phyloP scores from a whole-genome alignment of 164 flowering plant species.

The Dillenia suffruticosa region DNA sequence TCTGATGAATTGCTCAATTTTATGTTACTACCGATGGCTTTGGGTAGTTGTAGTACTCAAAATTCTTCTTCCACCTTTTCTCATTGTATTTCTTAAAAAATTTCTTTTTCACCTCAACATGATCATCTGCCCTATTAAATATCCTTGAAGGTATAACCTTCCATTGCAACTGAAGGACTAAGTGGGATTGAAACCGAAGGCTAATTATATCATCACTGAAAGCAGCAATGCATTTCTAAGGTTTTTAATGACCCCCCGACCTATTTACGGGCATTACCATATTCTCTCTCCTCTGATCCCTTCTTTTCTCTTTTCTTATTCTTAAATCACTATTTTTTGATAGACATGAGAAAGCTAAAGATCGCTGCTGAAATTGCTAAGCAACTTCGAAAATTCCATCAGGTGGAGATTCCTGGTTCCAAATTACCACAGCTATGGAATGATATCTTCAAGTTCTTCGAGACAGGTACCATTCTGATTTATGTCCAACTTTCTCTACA shows the following conservation, averaged over 20 bases:
- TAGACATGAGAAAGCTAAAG: slow-evolving; percentile 85
- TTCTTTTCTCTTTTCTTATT: background rate
- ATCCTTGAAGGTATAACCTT: background rate
- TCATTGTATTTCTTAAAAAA: too few relatives aligned
- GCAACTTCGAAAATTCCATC: slow-evolving; percentile 73
- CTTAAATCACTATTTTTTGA: slow-evolving; percentile 2
- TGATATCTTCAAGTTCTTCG: slow-evolving; percentile 70
- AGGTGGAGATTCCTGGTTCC: slow-evolving; percentile 83
- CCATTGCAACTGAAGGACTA: background rate
- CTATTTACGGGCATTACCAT: slow-evolving; percentile 3
- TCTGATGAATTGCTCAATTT: too few relatives aligned
- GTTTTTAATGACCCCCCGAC: background rate
- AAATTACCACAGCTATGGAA: slow-evolving; percentile 92
- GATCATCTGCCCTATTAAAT: background rate
- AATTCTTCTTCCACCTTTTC: too few relatives aligned
- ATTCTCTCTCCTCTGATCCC: background rate
- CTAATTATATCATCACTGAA: background rate
- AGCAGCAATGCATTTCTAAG: background rate
- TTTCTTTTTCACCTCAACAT: too few relatives aligned
- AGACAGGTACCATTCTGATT: slow-evolving; percentile 45
- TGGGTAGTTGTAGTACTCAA: too few relatives aligned
- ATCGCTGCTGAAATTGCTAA: slow-evolving; percentile 87
- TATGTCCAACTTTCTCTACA: background rate
- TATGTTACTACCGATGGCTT: too few relatives aligned
- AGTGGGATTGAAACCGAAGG: background rate